phyloP scores from a whole-genome alignment of 495 filamentous ascomycete species.

The Aspergillus sclerotioniger region DNA sequence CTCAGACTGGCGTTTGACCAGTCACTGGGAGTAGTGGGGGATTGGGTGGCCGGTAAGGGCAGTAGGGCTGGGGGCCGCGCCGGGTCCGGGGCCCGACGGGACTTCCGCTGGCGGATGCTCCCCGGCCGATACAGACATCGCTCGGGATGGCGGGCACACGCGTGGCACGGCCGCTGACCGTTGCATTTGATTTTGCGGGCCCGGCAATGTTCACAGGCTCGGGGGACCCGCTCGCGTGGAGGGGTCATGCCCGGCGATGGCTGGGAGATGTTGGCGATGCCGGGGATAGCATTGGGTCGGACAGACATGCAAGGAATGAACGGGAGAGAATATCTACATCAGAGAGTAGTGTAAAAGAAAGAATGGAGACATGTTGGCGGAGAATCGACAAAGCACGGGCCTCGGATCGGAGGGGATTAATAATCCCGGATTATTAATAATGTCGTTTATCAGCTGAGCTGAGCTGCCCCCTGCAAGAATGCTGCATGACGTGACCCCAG shows the following conservation, averaged over 20 bases:
- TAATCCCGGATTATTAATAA: too few relatives aligned
- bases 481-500: too few relatives aligned
- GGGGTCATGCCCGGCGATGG: conserved; percentile 1
- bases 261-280: not conserved
- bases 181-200: conserved; percentile 37
- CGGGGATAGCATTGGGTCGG: not conserved
- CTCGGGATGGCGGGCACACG: conserved; percentile 10
- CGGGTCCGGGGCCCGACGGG: conserved; percentile 1
- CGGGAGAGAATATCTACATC: too few relatives aligned
- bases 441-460: too few relatives aligned
- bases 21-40: not conserved
- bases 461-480: too few relatives aligned
- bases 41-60: not conserved
- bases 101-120: conserved; percentile 7
- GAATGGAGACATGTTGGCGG: too few relatives aligned
- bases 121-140: conserved; percentile 10
- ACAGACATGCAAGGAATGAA: not conserved
- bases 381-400: too few relatives aligned
- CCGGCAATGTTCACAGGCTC: conserved; percentile 32
- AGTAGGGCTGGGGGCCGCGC: not conserved
- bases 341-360: too few relatives aligned
- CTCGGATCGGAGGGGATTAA: too few relatives aligned
- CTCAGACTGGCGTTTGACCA: not conserved
- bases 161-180: conserved; percentile 29
- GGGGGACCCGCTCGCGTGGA: conserved; percentile 11